Evolutionary conservation across 805 yeast genomes (phyloP).

Genomic region (Ogataea trehaloabstinens): DNA sequence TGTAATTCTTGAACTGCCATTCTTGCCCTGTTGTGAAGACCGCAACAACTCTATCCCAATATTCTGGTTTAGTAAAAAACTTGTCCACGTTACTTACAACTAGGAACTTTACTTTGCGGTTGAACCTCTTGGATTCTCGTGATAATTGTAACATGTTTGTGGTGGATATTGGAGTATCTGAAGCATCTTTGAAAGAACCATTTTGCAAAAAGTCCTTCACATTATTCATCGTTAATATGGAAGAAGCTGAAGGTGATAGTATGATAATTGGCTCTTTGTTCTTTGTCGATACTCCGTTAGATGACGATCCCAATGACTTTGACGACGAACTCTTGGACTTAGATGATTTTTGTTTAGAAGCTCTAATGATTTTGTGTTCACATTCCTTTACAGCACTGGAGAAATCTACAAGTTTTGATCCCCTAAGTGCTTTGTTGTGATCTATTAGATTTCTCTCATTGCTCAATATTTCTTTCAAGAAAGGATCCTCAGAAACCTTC

Average conservation of each 20-base stretch:
- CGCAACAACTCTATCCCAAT: constrained; percentile 97
- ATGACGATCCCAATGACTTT: constrained; percentile 1
- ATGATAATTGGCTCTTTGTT: constrained; percentile 67
- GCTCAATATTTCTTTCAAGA: constrained; percentile 42
- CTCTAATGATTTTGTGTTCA: constrained; percentile 56
- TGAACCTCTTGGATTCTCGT: constrained; percentile 56
- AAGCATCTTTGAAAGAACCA: constrained; percentile 63
- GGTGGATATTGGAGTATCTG: constrained; percentile 35
- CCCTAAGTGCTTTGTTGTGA: constrained; percentile 47
- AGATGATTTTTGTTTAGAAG: constrained; percentile 38
- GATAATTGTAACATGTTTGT: constrained; percentile 47
- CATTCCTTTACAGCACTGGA: constrained; percentile 65
- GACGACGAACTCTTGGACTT: constrained; percentile 4
- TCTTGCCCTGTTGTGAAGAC: constrained; percentile 95
- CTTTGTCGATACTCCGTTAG: constrained; percentile 12
- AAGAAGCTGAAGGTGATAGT: constrained; percentile 77
- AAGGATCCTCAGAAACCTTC: constrained; percentile 44
- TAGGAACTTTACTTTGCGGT: constrained; percentile 58
- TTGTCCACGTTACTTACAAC: constrained; percentile 87
- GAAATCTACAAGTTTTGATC: constrained; percentile 64
- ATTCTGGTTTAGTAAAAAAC: constrained; percentile 88
- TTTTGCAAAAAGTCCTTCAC: constrained; percentile 69
- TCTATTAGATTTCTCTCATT: constrained; percentile 44
- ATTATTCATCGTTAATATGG: constrained; percentile 62
- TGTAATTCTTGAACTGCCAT: constrained; percentile 93